Evolutionary conservation across 441 rosid genomes (phyloP).

Genomic region (Jatropha podagrica): DNA sequence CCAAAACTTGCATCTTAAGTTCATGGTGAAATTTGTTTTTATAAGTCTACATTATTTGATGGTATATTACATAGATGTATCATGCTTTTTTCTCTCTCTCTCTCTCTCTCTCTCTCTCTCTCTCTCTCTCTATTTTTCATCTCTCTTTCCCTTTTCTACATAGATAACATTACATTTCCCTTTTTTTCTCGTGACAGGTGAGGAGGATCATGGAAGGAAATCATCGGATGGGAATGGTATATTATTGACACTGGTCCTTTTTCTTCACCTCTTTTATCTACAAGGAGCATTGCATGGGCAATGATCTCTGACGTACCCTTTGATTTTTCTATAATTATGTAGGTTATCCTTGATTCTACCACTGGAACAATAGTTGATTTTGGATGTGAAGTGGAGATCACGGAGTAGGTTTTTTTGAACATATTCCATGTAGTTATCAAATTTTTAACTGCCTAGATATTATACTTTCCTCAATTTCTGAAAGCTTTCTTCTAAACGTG

Average conservation of each 20-base stretch:
- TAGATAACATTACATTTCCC: not conserved
- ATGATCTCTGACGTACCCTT: conserved; percentile 19
- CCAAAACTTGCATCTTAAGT: not conserved
- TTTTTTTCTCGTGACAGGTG: conserved; percentile 44
- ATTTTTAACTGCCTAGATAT: conserved; percentile 7
- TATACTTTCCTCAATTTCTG: not conserved
- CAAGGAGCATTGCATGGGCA: not conserved
- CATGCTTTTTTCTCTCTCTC: not conserved
- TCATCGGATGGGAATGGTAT: conserved; percentile 98
- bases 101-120: not conserved
- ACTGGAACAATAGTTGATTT: conserved; percentile 72
- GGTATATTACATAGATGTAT: not conserved
- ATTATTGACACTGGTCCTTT: conserved; percentile 23
- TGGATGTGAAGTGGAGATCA: conserved; percentile 97
- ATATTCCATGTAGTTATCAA: not conserved
- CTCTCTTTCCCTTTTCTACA: not conserved
- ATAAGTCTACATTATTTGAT: not conserved
- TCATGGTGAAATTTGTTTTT: not conserved
- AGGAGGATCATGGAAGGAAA: conserved; percentile 99
- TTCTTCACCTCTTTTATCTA: conserved; percentile 18
- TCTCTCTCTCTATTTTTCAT: not conserved
- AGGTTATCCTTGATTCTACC: conserved; percentile 73
- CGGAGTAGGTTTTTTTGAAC: conserved; percentile 61
- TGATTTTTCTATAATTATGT: conserved; percentile 24
- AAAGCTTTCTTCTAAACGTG: conserved; percentile 2